Conservation (phyloP, 306 rosid species). For the Quercus parvula region DNA sequence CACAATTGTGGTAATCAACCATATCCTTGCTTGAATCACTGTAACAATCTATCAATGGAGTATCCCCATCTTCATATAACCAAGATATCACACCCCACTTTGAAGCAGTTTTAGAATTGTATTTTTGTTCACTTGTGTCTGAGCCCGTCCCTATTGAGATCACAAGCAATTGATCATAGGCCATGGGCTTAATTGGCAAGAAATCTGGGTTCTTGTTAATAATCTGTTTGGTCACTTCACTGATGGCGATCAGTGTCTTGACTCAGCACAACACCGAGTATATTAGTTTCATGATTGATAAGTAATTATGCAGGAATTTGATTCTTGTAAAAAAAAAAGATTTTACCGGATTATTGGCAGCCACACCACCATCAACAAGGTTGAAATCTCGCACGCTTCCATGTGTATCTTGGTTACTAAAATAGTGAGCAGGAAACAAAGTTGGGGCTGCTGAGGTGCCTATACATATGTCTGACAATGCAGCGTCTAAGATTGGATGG, state of each 20-base stretch:
- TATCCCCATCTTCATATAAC: conserved; percentile 30
- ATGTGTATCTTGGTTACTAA: conserved; percentile 5
- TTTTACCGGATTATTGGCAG: conserved; percentile 33
- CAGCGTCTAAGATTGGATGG: conserved; percentile 11
- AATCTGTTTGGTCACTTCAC: conserved; percentile 37
- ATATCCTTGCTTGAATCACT: conserved; percentile 33
- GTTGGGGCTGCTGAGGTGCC: conserved; percentile 39
- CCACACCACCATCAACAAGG: conserved; percentile 36
- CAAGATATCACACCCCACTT: conserved; percentile 43
- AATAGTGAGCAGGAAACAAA: conserved; percentile 25
- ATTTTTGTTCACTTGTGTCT: conserved; percentile 24
- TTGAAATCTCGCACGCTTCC: conserved; percentile 20
- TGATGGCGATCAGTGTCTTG: conserved; percentile 47
- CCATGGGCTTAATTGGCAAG: background rate
- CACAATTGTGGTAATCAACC: conserved; percentile 40
- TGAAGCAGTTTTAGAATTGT: conserved; percentile 31
- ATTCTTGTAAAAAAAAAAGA: background rate
- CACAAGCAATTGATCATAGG: conserved; percentile 34
- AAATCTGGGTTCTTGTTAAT: conserved; percentile 22
- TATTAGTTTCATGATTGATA: background rate
- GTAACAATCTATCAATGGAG: conserved; percentile 40
- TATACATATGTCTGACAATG: conserved; percentile 31
- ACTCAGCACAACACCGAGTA: background rate
- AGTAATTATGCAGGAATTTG: background rate
- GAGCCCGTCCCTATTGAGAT: conserved; percentile 52